Evolutionary conservation across 1,139 yeast species (phyloP).

Genomic region (Debaryomycetaceae sp.): DNA sequence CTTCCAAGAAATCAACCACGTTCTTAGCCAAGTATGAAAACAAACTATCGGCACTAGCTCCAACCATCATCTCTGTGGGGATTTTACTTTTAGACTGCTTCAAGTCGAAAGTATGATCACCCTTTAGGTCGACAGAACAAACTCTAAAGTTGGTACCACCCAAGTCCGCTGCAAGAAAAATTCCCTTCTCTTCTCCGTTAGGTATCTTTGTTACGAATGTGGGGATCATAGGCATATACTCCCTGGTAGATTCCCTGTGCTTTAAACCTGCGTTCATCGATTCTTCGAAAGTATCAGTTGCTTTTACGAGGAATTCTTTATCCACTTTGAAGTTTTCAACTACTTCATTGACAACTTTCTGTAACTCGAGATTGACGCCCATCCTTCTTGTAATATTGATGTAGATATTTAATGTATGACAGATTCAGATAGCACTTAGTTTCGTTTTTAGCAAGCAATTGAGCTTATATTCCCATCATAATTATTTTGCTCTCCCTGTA

Average conservation of each 20-base stretch:
- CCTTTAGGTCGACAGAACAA: constrained; percentile 74
- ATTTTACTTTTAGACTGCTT: constrained; percentile 72
- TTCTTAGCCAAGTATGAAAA: constrained; percentile 73
- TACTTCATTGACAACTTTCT: constrained; percentile 40
- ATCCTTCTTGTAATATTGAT: too few relatives aligned
- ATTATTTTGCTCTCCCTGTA: too few relatives aligned
- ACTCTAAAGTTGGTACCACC: constrained; percentile 92
- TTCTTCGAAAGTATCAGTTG: constrained; percentile 62
- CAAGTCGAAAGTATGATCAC: constrained; percentile 73
- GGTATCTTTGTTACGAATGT: constrained; percentile 80
- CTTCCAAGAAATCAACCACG: constrained; percentile 56
- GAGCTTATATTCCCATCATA: too few relatives aligned
- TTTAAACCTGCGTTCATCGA: constrained; percentile 62
- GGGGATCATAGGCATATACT: constrained; percentile 82
- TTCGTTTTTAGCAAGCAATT: too few relatives aligned
- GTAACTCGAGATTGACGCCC: not conserved
- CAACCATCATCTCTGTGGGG: constrained; percentile 65
- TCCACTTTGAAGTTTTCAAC: constrained; percentile 53
- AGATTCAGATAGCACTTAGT: too few relatives aligned
- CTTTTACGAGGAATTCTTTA: constrained; percentile 48
- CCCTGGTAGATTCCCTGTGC: constrained; percentile 32
- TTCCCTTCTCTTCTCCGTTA: constrained; percentile 74
- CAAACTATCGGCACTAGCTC: constrained; percentile 52
- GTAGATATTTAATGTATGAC: too few relatives aligned
- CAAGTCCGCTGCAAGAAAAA: constrained; percentile 75